A percentile compares a stretch with the other conserved stretches of the same genome.
Evolutionary conservation across 208 protist genomes (phyloP).

Genomic region (Trypanosoma melophagium): DNA sequence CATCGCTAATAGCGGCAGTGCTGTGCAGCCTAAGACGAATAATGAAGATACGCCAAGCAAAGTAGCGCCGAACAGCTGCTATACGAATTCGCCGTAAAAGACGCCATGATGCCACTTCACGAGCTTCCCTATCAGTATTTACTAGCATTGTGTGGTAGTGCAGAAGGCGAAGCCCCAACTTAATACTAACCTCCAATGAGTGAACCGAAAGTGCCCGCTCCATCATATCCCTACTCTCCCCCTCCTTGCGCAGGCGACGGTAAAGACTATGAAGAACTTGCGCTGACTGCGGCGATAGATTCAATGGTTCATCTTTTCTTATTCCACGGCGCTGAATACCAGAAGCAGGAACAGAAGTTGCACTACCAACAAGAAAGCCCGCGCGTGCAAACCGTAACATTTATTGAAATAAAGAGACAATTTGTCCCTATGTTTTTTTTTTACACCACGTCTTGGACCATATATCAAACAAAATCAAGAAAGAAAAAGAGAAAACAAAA

Average conservation of each 20-base stretch:
- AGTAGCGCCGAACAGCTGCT: constrained; percentile 43
- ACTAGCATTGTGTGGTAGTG: constrained; percentile 62
- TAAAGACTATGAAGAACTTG: constrained; percentile 57
- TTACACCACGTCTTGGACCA: background rate
- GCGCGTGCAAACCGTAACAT: background rate
- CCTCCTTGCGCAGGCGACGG: constrained; percentile 68
- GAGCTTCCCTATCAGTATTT: constrained; percentile 39
- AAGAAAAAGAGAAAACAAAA: constrained; percentile 13
- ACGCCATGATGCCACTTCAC: constrained; percentile 35
- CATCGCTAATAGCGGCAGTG: constrained; percentile 66
- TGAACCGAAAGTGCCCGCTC: constrained; percentile 60
- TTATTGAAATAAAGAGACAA: background rate
- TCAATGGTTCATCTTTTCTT: background rate
- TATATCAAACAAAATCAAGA: background rate
- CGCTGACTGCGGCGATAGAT: background rate
- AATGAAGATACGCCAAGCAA: constrained; percentile 59
- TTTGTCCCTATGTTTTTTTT: background rate
- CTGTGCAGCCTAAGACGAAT: constrained; percentile 62
- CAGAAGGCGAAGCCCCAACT: constrained; percentile 61
- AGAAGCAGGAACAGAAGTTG: background rate
- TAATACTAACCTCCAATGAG: constrained; percentile 43
- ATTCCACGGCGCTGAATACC: background rate
- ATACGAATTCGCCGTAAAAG: constrained; percentile 35
- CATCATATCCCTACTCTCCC: constrained; percentile 71
- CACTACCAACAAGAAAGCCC: background rate